These are phyloP conservation scores for Arxiozyma slooffiae DNA, from an alignment of 1,139 yeast species.

Conservation along the genomic window DNA sequence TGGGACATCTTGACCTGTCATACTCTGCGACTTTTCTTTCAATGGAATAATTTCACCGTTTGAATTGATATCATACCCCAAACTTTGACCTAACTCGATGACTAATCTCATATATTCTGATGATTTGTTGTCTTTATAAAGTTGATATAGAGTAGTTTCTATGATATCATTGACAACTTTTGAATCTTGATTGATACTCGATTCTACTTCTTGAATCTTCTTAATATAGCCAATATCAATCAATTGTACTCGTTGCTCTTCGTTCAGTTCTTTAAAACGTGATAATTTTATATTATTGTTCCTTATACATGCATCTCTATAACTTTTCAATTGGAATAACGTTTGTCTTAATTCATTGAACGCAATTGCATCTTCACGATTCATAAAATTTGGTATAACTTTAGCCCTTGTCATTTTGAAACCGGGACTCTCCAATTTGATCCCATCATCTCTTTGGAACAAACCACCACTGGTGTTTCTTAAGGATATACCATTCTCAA, in stretches of 20 bases:
- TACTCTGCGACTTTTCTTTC: neutral
- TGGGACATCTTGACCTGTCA: neutral
- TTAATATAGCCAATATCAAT: slow-evolving; percentile 46
- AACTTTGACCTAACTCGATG: neutral
- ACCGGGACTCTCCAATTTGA: slow-evolving; percentile 5
- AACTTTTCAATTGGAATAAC: slow-evolving; percentile 16
- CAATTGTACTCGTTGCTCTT: slow-evolving; percentile 13
- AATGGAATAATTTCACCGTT: neutral
- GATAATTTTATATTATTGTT: slow-evolving; percentile 17
- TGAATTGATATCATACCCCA: neutral
- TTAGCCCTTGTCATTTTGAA: slow-evolving; percentile 7
- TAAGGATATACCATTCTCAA: slow-evolving; percentile 11
- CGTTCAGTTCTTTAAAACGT: slow-evolving; percentile 14
- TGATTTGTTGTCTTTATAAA: slow-evolving; percentile 28
- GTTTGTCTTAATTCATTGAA: slow-evolving; percentile 14
- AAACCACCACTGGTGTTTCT: neutral
- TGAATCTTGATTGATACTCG: slow-evolving; percentile 39
- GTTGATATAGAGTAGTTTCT: slow-evolving; percentile 33
- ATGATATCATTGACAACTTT: slow-evolving; percentile 39
- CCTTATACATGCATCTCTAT: slow-evolving; percentile 14
- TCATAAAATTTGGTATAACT: neutral
- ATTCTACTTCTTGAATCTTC: slow-evolving; percentile 30
- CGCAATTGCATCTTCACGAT: slow-evolving; percentile 1
- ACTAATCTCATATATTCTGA: neutral
- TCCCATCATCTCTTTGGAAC: neutral